These are phyloP conservation scores for Dittrichia graveolens DNA, from an alignment of 129 eudicot genomes.

Conservation along the genomic window DNA sequence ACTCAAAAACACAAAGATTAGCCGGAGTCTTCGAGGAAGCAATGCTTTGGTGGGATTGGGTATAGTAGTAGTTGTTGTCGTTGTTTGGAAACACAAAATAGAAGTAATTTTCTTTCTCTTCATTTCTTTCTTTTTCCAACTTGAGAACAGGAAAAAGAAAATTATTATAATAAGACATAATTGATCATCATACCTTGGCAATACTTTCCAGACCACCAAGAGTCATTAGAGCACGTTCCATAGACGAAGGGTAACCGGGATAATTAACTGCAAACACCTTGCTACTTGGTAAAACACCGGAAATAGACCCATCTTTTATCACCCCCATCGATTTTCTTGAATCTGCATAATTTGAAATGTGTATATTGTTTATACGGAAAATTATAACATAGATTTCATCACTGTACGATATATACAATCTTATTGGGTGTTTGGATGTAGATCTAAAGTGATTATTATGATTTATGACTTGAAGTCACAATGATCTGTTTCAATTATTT, in stretches of 20 bases:
- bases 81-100: no score
- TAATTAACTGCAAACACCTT: conserved; percentile 72
- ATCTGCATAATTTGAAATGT: conserved; percentile 3
- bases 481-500: no score
- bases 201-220: conserved; percentile 80
- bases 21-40: no score
- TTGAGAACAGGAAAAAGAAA: no score
- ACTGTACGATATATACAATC: background rate
- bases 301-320: conserved; percentile 63
- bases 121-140: no score
- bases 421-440: background rate
- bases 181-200: conserved; percentile 53
- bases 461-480: no score
- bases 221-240: conserved; percentile 69
- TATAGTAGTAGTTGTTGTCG: no score
- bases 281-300: conserved; percentile 61
- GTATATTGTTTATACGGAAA: background rate
- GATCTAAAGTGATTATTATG: background rate
- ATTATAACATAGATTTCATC: background rate
- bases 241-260: conserved; percentile 93
- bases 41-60: no score
- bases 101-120: no score
- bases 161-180: no score
- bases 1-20: no score
- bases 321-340: conserved; percentile 54